phyloP scores from a whole-genome alignment of 352 stramenopile genomes.

The Phytophthora citricola region DNA sequence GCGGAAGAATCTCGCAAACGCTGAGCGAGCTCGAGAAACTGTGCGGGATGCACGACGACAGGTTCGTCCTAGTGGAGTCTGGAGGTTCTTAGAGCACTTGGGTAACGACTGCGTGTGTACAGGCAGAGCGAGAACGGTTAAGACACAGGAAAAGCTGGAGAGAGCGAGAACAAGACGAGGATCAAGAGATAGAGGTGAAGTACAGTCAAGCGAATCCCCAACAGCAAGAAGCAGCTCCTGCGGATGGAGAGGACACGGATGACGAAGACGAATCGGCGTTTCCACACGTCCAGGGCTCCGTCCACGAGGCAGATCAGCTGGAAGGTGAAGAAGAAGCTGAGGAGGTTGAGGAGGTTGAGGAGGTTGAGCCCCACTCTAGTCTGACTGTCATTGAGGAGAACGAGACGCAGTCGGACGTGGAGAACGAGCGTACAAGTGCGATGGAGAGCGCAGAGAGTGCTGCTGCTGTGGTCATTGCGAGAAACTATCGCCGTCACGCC shows the following conservation, averaged over 20 bases:
- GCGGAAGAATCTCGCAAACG: constrained; percentile 49
- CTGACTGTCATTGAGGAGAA: constrained; percentile 9
- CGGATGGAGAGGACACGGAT: constrained; percentile 30
- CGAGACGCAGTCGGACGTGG: not conserved
- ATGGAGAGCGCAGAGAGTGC: constrained; percentile 12
- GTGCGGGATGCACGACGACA: constrained; percentile 42
- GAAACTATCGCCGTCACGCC: constrained; percentile 27
- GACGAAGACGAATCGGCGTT: constrained; percentile 39
- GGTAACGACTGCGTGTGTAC: not conserved
- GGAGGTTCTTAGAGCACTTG: not conserved
- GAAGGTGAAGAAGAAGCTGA: constrained; percentile 31
- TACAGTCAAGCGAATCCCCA: constrained; percentile 7
- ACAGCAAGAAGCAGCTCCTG: constrained; percentile 2
- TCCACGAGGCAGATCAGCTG: constrained; percentile 22
- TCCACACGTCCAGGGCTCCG: constrained; percentile 38
- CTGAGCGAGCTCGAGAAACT: constrained; percentile 46
- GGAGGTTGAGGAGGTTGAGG: constrained; percentile 24
- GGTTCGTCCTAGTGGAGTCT: constrained; percentile 23
- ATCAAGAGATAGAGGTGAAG: constrained; percentile 13
- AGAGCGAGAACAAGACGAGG: constrained; percentile 10
- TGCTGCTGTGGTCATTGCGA: constrained; percentile 45
- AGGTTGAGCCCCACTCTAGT: not conserved
- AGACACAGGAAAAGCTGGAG: constrained; percentile 23
- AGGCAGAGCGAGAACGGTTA: constrained; percentile 34
- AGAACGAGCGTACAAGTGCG: not conserved